Conservation (phyloP, 345 rosid species). For the Litchi chinensis region DNA sequence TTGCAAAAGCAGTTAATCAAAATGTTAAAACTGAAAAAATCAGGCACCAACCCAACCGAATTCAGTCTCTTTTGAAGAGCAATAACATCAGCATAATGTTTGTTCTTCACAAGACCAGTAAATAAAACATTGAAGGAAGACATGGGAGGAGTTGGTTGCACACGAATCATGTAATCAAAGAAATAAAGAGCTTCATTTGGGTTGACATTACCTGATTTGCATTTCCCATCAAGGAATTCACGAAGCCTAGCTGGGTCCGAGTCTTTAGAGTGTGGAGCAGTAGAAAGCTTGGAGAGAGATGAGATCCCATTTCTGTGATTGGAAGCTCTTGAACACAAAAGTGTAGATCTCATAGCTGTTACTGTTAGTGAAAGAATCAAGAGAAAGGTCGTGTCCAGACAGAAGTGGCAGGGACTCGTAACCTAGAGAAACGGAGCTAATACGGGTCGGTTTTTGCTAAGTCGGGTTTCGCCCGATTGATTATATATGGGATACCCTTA, state of each 20-base stretch:
- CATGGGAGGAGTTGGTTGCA: neutral
- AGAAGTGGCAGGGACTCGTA: too few species aligned
- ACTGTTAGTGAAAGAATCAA: too few species aligned
- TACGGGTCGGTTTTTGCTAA: too few species aligned
- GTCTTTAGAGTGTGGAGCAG: neutral
- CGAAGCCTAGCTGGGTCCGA: neutral
- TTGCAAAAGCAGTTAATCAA: conserved; percentile 25
- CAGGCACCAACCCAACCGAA: conserved; percentile 6
- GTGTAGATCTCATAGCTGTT: neutral
- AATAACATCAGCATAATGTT: neutral
- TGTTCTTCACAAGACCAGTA: neutral
- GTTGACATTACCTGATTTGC: neutral
- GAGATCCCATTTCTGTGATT: neutral
- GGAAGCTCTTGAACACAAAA: neutral
- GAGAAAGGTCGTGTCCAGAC: too few species aligned
- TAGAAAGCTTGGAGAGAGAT: neutral
- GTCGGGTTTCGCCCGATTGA: too few species aligned
- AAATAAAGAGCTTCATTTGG: neutral
- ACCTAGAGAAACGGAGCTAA: too few species aligned
- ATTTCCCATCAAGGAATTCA: neutral
- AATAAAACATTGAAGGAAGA: neutral
- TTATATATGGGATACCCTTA: too few species aligned
- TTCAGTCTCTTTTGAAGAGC: neutral
- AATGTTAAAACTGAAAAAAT: conserved; percentile 28
- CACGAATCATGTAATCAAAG: neutral